Evolutionary conservation across 257 asterid species (phyloP), one percentile per base, ranked within the genome.

Genomic region (Leonotis leonurus): DNA sequence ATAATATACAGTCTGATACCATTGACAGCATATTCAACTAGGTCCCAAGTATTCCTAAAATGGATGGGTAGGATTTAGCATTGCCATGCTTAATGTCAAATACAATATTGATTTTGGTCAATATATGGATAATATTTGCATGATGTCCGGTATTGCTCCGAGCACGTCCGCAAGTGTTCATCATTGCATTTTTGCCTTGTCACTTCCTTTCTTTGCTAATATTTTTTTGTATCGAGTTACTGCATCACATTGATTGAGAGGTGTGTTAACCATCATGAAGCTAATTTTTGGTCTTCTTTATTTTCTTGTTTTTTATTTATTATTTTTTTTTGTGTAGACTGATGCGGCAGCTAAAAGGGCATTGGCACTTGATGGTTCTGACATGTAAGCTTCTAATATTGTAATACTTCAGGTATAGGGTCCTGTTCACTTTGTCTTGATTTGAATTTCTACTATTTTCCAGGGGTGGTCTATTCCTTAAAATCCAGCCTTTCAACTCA

Each of bases 331-430:
- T 39, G 59, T 79, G 67, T 80, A 93, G 99, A 89, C 92, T 37
- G 99, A 89, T 71, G 97, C 90, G 12, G 97, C 99, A 6, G 84
- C 96, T 68, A 83, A 75, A 75, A 78, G 99, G 77, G 97, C 97
- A 17, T 77, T 89, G 79, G 89, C 87, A 39, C 81, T 93, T 72
- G 96, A 89, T 67, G 94, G 97, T 66, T 87, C 96, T 1, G 97
- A 93, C 82, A 93, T 93, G 95, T 83, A 81, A 79, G 96, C 76
- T 45, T 43, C 69, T 49, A 45, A 49, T 55, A 56, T 30, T 40
- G 1, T 4, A 41, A 45, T 37, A 62, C 21, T 45, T 24, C 13
- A 13, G 11, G 41, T 36, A n/a, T 2, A 35, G n/a, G 9, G 41
- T 63, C 49, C 26, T n/a, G 0, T 55, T 48, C 26, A 16, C 54